phyloP scores from a whole-genome alignment of 2,329 filamentous ascomycete genomes.

The Metarhizium guizhouense region DNA sequence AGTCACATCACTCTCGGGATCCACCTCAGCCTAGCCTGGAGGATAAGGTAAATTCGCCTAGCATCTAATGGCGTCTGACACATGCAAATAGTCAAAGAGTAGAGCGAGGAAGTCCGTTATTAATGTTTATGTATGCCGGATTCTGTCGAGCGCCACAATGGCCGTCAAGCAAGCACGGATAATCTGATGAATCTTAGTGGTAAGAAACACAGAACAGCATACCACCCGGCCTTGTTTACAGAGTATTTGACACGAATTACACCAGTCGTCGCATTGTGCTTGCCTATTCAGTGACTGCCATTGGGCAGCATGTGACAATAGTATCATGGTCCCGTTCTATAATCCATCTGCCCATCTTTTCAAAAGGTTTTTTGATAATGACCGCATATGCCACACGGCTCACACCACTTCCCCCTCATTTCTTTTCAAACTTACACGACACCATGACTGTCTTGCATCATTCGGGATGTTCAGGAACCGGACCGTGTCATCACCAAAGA shows the following conservation, averaged over 20 bases:
- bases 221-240: background rate
- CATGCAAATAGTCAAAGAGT: background rate
- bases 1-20: background rate
- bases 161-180: background rate
- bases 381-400: constrained; percentile 1
- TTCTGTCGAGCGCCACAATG: background rate
- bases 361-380: background rate
- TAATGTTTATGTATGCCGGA: background rate
- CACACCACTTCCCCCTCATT: background rate
- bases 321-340: background rate
- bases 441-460: constrained; percentile 1
- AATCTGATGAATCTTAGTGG: background rate
- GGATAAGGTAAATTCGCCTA: constrained; percentile 5
- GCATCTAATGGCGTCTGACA: background rate
- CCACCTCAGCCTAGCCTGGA: constrained; percentile 1
- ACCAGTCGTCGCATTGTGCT: background rate
- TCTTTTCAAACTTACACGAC: background rate
- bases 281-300: background rate
- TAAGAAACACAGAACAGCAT: background rate
- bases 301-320: background rate
- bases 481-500: background rate
- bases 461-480: constrained; percentile 2
- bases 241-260: background rate
- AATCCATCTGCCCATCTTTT: background rate
- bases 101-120: background rate